Percentiles rank a stretch among this genome's conserved stretches.
Evolutionary conservation across 2,329 filamentous ascomycete species (phyloP).

Genomic region (Colletotrichum melonis): DNA sequence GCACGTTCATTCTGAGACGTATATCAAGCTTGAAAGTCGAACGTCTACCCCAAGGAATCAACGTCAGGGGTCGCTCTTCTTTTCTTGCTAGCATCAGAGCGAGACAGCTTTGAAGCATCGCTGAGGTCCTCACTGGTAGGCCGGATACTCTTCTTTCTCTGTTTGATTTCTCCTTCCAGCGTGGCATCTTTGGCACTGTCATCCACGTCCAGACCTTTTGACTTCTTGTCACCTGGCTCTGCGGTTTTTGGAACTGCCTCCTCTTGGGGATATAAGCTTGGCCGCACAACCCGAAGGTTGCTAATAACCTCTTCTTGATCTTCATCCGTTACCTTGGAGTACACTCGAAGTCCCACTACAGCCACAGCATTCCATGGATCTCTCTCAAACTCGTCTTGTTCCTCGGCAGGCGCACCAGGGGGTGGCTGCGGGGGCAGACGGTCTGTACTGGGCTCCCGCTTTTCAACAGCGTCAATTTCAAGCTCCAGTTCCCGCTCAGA

Average conservation of each 20-base stretch:
- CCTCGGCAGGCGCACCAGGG: conserved; percentile 46
- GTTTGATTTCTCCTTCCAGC: conserved; percentile 45
- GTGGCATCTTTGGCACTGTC: conserved; percentile 59
- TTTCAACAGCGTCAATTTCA: conserved; percentile 21
- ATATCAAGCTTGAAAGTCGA: neutral
- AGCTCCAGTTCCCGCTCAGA: conserved; percentile 53
- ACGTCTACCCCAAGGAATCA: neutral
- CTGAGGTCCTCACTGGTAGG: conserved; percentile 25
- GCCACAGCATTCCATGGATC: conserved; percentile 67
- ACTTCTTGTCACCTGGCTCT: conserved; percentile 41
- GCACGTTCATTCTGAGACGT: neutral
- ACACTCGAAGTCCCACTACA: conserved; percentile 64
- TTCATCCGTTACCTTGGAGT: conserved; percentile 57
- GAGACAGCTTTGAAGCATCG: neutral
- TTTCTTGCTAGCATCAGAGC: neutral
- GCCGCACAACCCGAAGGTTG: conserved; percentile 52
- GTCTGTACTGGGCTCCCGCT: conserved; percentile 36
- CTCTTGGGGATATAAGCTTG: conserved; percentile 46
- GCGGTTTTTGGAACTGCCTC: conserved; percentile 18
- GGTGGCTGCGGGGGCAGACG: conserved; percentile 22
- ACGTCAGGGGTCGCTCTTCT: neutral
- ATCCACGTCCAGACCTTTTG: conserved; percentile 54
- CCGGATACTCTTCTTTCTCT: conserved; percentile 49
- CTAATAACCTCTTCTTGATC: conserved; percentile 47
- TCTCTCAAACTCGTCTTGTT: conserved; percentile 64